phyloP scores from a whole-genome alignment of 169 alveolate genomes.

The Plasmodium gaboni region DNA sequence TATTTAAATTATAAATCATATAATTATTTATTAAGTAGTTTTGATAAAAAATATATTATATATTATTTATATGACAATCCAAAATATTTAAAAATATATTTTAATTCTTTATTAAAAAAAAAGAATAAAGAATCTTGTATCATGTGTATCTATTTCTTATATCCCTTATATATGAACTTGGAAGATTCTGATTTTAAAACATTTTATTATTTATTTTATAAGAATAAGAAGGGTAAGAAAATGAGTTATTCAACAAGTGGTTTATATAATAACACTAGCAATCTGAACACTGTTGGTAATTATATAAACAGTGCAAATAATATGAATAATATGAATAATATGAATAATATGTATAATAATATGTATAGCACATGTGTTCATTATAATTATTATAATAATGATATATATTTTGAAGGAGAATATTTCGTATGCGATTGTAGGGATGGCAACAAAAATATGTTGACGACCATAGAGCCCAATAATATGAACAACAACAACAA shows the following conservation, averaged over 20 bases:
- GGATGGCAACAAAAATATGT: no score
- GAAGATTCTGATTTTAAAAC: slow-evolving; percentile 47
- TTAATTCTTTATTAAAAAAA: slow-evolving; percentile 40
- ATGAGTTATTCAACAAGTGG: neutral
- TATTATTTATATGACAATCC: slow-evolving; percentile 67
- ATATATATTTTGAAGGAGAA: no score
- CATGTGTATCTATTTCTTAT: slow-evolving; percentile 48
- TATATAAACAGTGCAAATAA: no score
- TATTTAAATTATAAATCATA: slow-evolving; percentile 63
- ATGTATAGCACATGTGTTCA: no score
- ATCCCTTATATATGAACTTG: slow-evolving; percentile 39
- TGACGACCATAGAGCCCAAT: neutral
- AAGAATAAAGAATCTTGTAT: slow-evolving; percentile 25
- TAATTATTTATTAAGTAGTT: slow-evolving; percentile 43
- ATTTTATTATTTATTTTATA: slow-evolving; percentile 42
- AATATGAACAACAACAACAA: neutral
- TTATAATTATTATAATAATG: no score
- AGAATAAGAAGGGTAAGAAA: slow-evolving; percentile 11
- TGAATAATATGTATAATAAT: no score
- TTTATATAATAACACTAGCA: neutral
- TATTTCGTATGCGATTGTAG: no score
- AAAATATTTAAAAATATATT: slow-evolving; percentile 57
- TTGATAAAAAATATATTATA: slow-evolving; percentile 58
- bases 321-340: no score
- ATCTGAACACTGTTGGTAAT: neutral